Base-by-base conservation (phyloP, 371 early-diverging fungal species). In the Apophysomyces elegans region DNA sequence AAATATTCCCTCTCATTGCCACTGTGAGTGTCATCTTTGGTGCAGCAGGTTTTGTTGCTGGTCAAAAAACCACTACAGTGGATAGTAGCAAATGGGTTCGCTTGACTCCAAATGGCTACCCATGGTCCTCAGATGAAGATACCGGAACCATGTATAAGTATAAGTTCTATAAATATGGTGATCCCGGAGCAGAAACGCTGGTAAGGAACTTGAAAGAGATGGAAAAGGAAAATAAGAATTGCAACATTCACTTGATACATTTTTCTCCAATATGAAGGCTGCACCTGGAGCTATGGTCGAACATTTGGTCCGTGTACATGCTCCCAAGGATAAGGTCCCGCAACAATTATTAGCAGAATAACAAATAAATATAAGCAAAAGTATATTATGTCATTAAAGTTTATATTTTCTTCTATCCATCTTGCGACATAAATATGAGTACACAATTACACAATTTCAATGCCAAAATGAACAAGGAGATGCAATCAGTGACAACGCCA, bases 1-100 rank as follows among this genome's bases (percentile, higher is more conserved):
- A 72, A 68, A 68, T 68, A 47, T 67, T 61, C 60, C 68, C 68
- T 13, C 36, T 72, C 21, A 14, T 72, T 3, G 68, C 63, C 7
- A 47, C 64, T 7, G 54, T 72, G n/a, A 26, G 35, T 1, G 35
- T 41, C 18, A 64, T 54, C 3, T 41, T 39, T 38, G 63, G 56
- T 16, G 32, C 45, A 36, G 68, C 64, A 12, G 72, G 72, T 6
- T 72, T 64, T 39, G 58, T 68, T 58, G 46, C 57, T 37, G 68
- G 68, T 4, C 46, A 45, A 4, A 45, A 45, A 45, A 18, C 16
- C 12, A 18, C n/a, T 6, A 45, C 46, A 5, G 46, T 45, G 6
- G 46, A 45, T 37, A 16, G 41, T 63, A 65, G 26, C 6, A 56
- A 18, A 37, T 13, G n/a, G 57, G 57, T 56, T 35, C 57, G 37